Conservation (phyloP, 2,329 filamentous ascomycete genomes). For the Paecilomyces sp. region DNA sequence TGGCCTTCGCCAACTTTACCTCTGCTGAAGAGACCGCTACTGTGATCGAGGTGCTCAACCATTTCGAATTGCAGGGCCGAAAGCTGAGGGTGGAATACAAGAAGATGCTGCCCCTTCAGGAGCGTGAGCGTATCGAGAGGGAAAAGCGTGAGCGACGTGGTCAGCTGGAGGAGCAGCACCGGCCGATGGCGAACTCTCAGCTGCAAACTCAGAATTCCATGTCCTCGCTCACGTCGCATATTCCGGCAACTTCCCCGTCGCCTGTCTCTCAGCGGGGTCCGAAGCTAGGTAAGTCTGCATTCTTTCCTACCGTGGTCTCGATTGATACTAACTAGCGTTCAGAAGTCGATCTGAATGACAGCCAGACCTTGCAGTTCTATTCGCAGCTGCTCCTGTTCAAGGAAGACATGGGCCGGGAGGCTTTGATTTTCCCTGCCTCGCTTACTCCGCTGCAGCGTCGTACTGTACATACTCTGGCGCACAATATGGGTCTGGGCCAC, state of each 20-base stretch:
- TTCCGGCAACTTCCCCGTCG: conserved; percentile 59
- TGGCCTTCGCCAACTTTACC: conserved; percentile 98
- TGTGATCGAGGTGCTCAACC: conserved; percentile 91
- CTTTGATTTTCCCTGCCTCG: conserved; percentile 73
- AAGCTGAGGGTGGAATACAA: conserved; percentile 98
- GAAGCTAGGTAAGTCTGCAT: conserved; percentile 26
- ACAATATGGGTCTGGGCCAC: conserved; percentile 90
- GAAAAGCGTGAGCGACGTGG: conserved; percentile 95
- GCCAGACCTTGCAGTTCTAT: conserved; percentile 78
- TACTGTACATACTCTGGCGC: conserved; percentile 86
- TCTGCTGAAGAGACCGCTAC: conserved; percentile 86
- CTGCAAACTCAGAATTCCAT: conserved; percentile 82
- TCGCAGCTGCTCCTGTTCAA: conserved; percentile 86
- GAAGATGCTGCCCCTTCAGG: conserved; percentile 94
- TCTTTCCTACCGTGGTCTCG: not conserved
- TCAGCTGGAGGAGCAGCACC: conserved; percentile 94
- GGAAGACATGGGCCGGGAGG: conserved; percentile 67
- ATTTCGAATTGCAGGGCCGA: conserved; percentile 87
- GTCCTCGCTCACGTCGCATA: conserved; percentile 63
- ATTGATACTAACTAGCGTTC: conserved; percentile 19
- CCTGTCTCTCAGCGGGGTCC: conserved; percentile 53
- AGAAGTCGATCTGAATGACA: conserved; percentile 88
- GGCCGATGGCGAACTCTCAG: conserved; percentile 56
- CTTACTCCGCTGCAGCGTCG: conserved; percentile 78
- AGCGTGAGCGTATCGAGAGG: conserved; percentile 90